A percentile compares a stretch with the other conserved stretches of the same genome.
Conservation (phyloP, 192 early-diverging fungal genomes). For the Geranomyces michiganensis region DNA sequence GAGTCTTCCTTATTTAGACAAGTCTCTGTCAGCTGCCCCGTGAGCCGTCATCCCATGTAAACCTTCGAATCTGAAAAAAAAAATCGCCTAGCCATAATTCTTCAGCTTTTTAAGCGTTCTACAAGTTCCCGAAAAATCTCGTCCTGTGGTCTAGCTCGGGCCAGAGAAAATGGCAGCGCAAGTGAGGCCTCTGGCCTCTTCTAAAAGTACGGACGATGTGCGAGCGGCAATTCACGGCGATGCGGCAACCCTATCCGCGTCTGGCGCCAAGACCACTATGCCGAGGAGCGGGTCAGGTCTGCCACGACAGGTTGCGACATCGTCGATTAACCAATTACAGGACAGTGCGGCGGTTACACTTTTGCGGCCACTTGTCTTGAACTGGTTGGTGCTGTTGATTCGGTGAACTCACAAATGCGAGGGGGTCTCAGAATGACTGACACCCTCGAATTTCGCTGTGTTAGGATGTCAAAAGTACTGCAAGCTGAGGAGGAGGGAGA, state of each 20-base stretch:
- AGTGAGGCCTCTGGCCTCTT: not conserved
- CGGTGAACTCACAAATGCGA: not conserved
- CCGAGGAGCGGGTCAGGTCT: constrained; percentile 27
- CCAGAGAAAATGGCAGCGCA: constrained; percentile 12
- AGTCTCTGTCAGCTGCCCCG: too few relatives aligned
- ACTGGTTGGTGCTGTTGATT: not conserved
- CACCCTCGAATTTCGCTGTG: not conserved
- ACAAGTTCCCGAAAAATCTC: too few relatives aligned
- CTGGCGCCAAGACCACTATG: not conserved
- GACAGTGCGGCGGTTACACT: constrained; percentile 1
- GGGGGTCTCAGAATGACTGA: too few relatives aligned
- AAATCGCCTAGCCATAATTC: too few relatives aligned
- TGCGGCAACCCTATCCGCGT: not conserved
- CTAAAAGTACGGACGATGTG: not conserved
- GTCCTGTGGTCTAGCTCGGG: too few relatives aligned
- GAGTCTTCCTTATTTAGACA: too few relatives aligned
- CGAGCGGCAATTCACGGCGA: not conserved
- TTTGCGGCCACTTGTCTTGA: constrained; percentile 14
- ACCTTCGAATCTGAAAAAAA: too few relatives aligned
- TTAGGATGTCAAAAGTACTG: constrained; percentile 22
- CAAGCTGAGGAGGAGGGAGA: not conserved
- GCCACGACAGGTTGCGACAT: constrained; percentile 12
- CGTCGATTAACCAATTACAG: not conserved
- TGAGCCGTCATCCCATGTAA: too few relatives aligned
- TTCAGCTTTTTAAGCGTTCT: too few relatives aligned